Evolutionary conservation across 2,329 filamentous ascomycete genomes (phyloP).

Genomic region (Magnaporthales sp.): DNA sequence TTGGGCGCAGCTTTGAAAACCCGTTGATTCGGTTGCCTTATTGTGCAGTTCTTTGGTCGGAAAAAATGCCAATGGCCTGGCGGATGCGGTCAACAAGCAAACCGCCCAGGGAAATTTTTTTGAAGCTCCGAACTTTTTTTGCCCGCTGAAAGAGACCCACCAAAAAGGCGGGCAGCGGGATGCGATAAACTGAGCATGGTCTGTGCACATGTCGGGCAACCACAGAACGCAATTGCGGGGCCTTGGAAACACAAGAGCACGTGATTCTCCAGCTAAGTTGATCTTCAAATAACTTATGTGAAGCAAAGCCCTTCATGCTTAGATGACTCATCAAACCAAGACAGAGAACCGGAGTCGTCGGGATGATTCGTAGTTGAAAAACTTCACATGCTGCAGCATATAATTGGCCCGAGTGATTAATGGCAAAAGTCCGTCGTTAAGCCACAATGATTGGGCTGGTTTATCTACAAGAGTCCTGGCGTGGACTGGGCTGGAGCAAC

Average conservation of each 20-base stretch:
- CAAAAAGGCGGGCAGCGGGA: background rate
- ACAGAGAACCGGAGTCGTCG: background rate
- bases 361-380: background rate
- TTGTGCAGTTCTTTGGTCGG: background rate
- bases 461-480: constrained; percentile 1
- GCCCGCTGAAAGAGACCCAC: constrained; percentile 9
- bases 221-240: background rate
- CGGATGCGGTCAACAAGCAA: background rate
- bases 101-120: constrained; percentile 8
- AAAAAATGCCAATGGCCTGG: background rate
- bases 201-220: background rate
- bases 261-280: background rate
- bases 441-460: constrained; percentile 3
- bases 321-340: constrained; percentile 1
- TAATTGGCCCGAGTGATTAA: background rate
- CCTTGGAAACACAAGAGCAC: background rate
- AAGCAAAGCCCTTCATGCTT: background rate
- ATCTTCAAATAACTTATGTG: background rate
- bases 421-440: background rate
- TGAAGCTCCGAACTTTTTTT: constrained; percentile 11
- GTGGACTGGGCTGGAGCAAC: background rate
- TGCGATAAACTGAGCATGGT: background rate
- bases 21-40: background rate
- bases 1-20: background rate
- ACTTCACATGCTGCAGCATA: background rate